phyloP scores from a whole-genome alignment of 1,139 yeast species.

The Scheffersomyces titani region DNA sequence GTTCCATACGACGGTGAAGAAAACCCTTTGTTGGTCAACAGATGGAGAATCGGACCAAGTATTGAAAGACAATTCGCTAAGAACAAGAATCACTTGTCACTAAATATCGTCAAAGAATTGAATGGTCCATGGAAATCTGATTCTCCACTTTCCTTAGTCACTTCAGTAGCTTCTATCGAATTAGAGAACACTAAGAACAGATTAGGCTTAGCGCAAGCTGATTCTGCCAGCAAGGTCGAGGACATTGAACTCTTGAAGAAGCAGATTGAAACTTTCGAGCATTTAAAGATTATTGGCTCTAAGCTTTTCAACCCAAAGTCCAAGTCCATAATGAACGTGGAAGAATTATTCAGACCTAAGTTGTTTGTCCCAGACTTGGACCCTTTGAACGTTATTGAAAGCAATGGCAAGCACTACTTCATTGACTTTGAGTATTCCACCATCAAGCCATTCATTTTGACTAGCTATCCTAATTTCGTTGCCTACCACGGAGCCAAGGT shows the following conservation, averaged over 20 bases:
- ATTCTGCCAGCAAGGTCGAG: slow-evolving; percentile 46
- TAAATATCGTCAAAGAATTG: slow-evolving; percentile 44
- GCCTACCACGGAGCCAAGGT: slow-evolving; percentile 87
- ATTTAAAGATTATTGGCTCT: slow-evolving; percentile 56
- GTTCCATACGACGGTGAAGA: slow-evolving; percentile 69
- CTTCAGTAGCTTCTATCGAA: slow-evolving; percentile 67
- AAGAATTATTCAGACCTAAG: slow-evolving; percentile 70
- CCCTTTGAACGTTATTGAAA: slow-evolving; percentile 78
- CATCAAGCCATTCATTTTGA: slow-evolving; percentile 79
- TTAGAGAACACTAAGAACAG: slow-evolving; percentile 61
- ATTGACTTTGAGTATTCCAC: slow-evolving; percentile 81
- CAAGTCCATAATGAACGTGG: slow-evolving; percentile 56
- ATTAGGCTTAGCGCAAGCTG: slow-evolving; percentile 56
- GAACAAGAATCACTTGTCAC: slow-evolving; percentile 52
- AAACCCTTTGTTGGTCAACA: slow-evolving; percentile 51
- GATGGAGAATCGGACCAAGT: slow-evolving; percentile 94
- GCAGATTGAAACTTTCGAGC: slow-evolving; percentile 59
- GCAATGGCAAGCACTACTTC: slow-evolving; percentile 47
- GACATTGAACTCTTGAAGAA: slow-evolving; percentile 42
- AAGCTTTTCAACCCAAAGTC: slow-evolving; percentile 54
- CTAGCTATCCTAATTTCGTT: slow-evolving; percentile 78
- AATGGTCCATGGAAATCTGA: slow-evolving; percentile 77
- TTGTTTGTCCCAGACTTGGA: slow-evolving; percentile 81
- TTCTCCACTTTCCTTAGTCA: slow-evolving; percentile 59
- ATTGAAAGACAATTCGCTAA: slow-evolving; percentile 79